These are phyloP conservation scores for Magnolia kwangsiensis DNA, from an alignment of 164 flowering plant species.

Conservation along the genomic window DNA sequence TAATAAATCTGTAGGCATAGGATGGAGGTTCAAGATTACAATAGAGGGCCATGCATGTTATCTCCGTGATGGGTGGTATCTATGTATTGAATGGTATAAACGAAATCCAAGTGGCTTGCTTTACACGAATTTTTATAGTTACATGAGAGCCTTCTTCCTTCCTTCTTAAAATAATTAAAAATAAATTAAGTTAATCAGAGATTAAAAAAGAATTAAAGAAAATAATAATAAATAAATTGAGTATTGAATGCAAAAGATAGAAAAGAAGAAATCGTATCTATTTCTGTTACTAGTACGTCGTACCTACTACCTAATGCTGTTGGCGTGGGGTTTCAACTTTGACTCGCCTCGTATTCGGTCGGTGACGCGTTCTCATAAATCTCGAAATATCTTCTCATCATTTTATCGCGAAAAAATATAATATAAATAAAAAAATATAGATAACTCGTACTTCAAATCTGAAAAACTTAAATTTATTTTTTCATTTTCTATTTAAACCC, in stretches of 20 bases:
- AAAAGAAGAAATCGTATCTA: slow-evolving; percentile 35
- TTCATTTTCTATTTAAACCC: too few relatives aligned
- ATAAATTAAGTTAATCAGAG: background rate
- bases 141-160: background rate
- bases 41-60: background rate
- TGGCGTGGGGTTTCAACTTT: slow-evolving; percentile 5
- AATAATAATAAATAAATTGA: background rate
- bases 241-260: slow-evolving; percentile 18
- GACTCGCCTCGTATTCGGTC: slow-evolving; percentile 7
- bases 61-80: background rate
- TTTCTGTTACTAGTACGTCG: slow-evolving; percentile 50
- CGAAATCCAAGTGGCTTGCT: background rate
- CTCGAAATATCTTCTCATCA: background rate
- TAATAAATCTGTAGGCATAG: background rate
- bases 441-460: too few relatives aligned
- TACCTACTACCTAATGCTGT: slow-evolving; percentile 38
- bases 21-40: background rate
- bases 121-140: too few relatives aligned
- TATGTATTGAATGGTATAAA: background rate
- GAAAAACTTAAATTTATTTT: too few relatives aligned
- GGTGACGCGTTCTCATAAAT: background rate
- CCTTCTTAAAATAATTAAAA: background rate
- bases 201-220: background rate
- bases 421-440: background rate
- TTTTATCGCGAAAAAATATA: background rate